A percentile compares a stretch with the other conserved stretches of the same genome.
Evolutionary conservation across 139 green algal species (phyloP).

Genomic region (Chlorella sp.): DNA sequence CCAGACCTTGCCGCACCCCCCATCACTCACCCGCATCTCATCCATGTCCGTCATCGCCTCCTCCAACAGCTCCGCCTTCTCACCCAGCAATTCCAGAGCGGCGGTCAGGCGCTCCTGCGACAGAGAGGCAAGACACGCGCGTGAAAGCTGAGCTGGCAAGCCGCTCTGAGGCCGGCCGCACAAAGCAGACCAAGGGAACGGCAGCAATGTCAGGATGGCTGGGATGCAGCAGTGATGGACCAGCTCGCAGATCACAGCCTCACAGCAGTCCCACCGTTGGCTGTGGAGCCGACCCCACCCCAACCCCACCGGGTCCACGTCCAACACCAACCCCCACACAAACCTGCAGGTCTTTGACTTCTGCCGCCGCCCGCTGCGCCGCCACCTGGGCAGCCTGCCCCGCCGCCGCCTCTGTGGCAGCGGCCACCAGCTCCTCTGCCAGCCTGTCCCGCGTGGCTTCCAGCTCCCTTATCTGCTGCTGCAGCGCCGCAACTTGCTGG

Average conservation of each 20-base stretch:
- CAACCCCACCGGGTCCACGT: no score
- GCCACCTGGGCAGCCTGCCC: slow-evolving; percentile 34
- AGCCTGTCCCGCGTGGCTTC: slow-evolving; percentile 83
- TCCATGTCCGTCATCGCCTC: slow-evolving; percentile 85
- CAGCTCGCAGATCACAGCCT: no score
- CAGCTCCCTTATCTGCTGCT: slow-evolving; percentile 68
- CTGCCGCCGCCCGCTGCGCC: slow-evolving; percentile 4
- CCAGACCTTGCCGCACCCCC: no score
- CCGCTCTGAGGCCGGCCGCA: no score
- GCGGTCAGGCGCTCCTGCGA: slow-evolving; percentile 55
- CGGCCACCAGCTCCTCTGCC: slow-evolving; percentile 83
- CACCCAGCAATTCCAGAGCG: slow-evolving; percentile 86
- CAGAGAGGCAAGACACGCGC: no score
- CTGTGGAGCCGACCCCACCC: no score
- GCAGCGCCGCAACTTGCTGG: slow-evolving; percentile 60
- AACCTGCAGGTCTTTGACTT: slow-evolving; percentile 45
- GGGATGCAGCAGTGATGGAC: no score
- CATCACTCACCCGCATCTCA: slow-evolving; percentile 77
- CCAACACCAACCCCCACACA: no score
- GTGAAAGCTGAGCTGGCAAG: no score
- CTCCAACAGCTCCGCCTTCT: slow-evolving; percentile 87
- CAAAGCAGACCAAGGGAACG: no score
- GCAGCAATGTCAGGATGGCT: no score
- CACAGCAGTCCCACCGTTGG: no score
- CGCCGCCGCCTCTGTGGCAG: slow-evolving; percentile 53